Evolutionary conservation across 2,329 filamentous ascomycete genomes (phyloP), one percentile per base, ranked within the genome.

Genomic region (Teratosphaeria viscida): DNA sequence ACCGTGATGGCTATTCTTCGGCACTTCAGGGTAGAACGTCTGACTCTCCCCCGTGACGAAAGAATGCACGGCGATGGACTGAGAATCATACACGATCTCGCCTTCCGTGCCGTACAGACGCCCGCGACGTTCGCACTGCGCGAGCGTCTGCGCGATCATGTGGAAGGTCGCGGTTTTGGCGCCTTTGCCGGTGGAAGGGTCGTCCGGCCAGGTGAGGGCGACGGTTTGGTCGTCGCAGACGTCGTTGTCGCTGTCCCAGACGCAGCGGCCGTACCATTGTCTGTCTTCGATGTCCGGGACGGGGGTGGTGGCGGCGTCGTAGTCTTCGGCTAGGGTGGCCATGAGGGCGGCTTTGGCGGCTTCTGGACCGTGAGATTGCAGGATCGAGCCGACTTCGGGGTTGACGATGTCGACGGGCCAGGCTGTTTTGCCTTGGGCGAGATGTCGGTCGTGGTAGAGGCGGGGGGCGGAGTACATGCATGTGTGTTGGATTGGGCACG

Each of bases 151-250:
- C 1, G 92, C 91, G 2, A 92, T 87, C 92, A 97, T 96, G 74
- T 97, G 92, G 71, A 97, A 89, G 1, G 85, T 85, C 0, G 92
- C 92, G 16, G 87, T 90, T 76, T 97, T 97, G 52, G 90, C 84
- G 1, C 84, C 84, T 27, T 85, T 78, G 61, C 64, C 62, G 3
- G 56, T 56, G 6, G 49, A n/a, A 2, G 27, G 29, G 61, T 62
- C 2, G 78, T 64, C 0, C 76, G 89, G 85, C 91, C 92, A 97
- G 3, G 82, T 85, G 57, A 97, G 84, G 0, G 88, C 92, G 23
- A 97, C 94, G 29, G 87, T 82, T 73, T 97, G 92, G 68, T 97
- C 90, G 72, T 99, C 94, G 68, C 86, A 90, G 52, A 97, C 94
- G 68, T 95, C 86, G 74, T 97, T 99, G 75, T 95, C 91, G 4